Evolutionary conservation across 345 rosid genomes (phyloP).

Genomic region (Cardiospermum halicacabum): DNA sequence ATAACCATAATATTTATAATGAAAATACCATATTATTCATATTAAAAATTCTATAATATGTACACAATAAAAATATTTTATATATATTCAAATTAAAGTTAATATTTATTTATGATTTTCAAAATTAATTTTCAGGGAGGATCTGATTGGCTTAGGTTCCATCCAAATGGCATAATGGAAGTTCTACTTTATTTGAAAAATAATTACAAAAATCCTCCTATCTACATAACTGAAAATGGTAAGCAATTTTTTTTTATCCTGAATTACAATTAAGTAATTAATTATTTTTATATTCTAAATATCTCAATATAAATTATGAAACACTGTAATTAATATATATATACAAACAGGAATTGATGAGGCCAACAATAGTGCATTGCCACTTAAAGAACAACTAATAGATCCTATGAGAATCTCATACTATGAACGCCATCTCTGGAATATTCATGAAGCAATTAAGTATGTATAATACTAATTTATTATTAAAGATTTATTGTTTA

Average conservation of each 20-base stretch:
- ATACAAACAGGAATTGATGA: background rate
- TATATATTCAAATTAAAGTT: no score
- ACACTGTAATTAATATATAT: no score
- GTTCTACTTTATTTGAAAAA: constrained; percentile 35
- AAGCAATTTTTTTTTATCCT: no score
- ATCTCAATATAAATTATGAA: no score
- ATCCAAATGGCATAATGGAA: constrained; percentile 42
- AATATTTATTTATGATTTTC: no score
- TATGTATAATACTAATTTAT: background rate
- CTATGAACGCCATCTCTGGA: constrained; percentile 12
- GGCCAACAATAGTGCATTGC: constrained; percentile 4
- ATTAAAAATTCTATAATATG: no score
- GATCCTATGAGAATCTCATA: constrained; percentile 11
- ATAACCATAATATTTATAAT: no score
- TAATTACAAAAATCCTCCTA: constrained; percentile 32
- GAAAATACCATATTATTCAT: no score
- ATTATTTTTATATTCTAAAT: no score
- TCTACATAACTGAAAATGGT: constrained; percentile 57
- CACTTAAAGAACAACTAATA: background rate
- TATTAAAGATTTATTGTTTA: background rate
- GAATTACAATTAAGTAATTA: no score
- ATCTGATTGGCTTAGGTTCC: constrained; percentile 32
- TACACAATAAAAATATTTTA: no score
- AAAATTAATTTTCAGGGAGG: constrained; percentile 21
- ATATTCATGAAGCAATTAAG: constrained; percentile 15